Evolutionary conservation across 495 filamentous ascomycete species (phyloP).

Genomic region (Talaromyces nanjingensis): DNA sequence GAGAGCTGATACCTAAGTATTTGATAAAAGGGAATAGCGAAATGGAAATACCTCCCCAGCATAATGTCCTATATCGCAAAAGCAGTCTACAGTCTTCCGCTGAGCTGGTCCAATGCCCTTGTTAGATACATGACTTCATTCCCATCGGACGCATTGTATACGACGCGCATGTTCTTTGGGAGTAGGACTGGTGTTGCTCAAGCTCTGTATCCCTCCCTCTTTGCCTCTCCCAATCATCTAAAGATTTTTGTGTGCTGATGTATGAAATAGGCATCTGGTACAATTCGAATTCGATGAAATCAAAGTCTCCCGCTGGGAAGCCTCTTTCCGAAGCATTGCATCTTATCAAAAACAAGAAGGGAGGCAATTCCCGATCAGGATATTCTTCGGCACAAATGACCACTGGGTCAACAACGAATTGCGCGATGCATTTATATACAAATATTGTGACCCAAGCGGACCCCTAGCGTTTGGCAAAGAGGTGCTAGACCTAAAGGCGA

Average conservation of each 20-base stretch:
- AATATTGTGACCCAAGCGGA: constrained; percentile 4
- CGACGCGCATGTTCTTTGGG: constrained; percentile 4
- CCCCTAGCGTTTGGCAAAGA: not conserved
- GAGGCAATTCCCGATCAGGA: not conserved
- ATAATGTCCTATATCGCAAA: constrained; percentile 3
- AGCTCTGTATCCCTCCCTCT: not conserved
- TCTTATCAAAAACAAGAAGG: not conserved
- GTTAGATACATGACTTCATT: constrained; percentile 1
- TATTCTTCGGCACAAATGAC: constrained; percentile 8
- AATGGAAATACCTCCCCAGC: constrained; percentile 7
- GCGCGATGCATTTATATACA: constrained; percentile 7
- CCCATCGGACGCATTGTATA: not conserved
- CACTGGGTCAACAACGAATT: constrained; percentile 6
- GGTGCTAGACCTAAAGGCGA: not conserved
- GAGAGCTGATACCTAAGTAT: not conserved
- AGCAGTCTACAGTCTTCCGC: not conserved
- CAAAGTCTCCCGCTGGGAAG: constrained; percentile 6
- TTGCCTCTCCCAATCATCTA: not conserved
- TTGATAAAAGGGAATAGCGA: not conserved
- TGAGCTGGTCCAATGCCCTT: not conserved
- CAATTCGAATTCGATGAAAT: constrained; percentile 4
- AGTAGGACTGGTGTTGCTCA: constrained; percentile 8
- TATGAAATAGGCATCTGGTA: not conserved
- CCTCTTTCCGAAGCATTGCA: not conserved
- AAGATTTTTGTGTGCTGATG: not conserved